Percentiles rank a stretch among this genome's conserved stretches.
phyloP scores from a whole-genome alignment of 371 early-diverging fungal species.

The Capillidium rhysosporum region DNA sequence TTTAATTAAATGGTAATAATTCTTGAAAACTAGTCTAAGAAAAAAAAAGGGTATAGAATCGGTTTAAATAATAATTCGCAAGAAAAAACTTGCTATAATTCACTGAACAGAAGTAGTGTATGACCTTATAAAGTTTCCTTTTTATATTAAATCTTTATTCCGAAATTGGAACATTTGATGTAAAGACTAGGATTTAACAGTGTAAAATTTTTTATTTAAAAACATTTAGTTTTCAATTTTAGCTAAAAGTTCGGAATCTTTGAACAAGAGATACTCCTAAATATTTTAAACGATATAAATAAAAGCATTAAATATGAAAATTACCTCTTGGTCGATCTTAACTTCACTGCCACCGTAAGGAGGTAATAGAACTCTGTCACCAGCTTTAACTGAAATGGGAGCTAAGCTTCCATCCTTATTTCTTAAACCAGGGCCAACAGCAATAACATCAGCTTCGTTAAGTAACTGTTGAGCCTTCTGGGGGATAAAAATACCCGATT shows the following conservation, averaged over 20 bases:
- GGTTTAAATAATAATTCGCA: too few species aligned
- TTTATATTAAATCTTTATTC: too few species aligned
- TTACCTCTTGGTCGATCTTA: slow-evolving; percentile 59
- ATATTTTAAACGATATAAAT: background rate
- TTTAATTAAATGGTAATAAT: too few species aligned
- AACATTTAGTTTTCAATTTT: slow-evolving; percentile 27
- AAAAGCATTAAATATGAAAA: slow-evolving; percentile 8
- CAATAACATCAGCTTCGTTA: slow-evolving; percentile 84
- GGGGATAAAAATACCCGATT: slow-evolving; percentile 89
- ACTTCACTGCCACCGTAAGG: slow-evolving; percentile 81
- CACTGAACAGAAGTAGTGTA: too few species aligned
- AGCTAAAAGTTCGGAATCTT: slow-evolving; percentile 85
- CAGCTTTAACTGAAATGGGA: slow-evolving; percentile 61
- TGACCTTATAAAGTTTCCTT: too few species aligned
- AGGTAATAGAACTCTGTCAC: slow-evolving; percentile 90
- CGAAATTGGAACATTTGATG: too few species aligned
- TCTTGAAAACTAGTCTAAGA: too few species aligned
- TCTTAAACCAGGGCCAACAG: slow-evolving; percentile 80
- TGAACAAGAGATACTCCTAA: slow-evolving; percentile 53
- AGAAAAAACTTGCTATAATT: too few species aligned
- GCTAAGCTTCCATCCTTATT: slow-evolving; percentile 68
- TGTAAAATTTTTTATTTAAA: background rate
- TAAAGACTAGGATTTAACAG: too few species aligned
- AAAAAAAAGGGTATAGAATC: too few species aligned
- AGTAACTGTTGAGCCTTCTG: slow-evolving; percentile 93